These are phyloP conservation scores for Xylariaceae sp. DNA, from an alignment of 2,329 filamentous ascomycete genomes.

Conservation along the genomic window DNA sequence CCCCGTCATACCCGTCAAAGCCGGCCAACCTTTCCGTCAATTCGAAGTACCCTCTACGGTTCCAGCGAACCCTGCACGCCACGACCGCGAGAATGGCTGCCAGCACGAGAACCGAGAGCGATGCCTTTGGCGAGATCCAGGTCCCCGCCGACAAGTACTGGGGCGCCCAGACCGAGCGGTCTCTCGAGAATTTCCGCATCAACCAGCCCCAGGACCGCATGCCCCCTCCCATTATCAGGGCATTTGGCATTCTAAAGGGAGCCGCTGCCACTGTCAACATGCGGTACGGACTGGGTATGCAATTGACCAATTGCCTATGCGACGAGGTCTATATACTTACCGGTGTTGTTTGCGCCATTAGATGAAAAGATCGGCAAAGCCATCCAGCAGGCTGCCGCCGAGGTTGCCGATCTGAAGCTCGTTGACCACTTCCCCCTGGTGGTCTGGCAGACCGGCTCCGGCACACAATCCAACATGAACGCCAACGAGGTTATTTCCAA, in stretches of 20 bases:
- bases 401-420: constrained; percentile 91
- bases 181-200: constrained; percentile 96
- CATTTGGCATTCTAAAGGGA: constrained; percentile 96
- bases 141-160: constrained; percentile 93
- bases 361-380: constrained; percentile 87
- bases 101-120: constrained; percentile 77
- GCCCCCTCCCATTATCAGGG: constrained; percentile 86
- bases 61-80: constrained; percentile 41
- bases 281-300: constrained; percentile 78
- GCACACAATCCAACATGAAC: constrained; percentile 99
- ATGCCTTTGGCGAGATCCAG: constrained; percentile 96
- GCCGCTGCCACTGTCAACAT: constrained; percentile 95
- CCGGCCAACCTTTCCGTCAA: constrained; percentile 18
- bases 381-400: constrained; percentile 88
- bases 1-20: constrained; percentile 23
- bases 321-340: constrained; percentile 24
- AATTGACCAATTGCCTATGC: constrained; percentile 18
- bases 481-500: constrained; percentile 99
- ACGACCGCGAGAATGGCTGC: constrained; percentile 47
- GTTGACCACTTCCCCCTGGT: constrained; percentile 97
- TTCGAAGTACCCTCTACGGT: constrained; percentile 27
- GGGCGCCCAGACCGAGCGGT: constrained; percentile 96
- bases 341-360: constrained; percentile 37
- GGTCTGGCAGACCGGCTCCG: constrained; percentile 98
- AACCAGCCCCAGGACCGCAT: constrained; percentile 99